Conservation (phyloP, 257 asterid species). For the Capsicum pubescens region DNA sequence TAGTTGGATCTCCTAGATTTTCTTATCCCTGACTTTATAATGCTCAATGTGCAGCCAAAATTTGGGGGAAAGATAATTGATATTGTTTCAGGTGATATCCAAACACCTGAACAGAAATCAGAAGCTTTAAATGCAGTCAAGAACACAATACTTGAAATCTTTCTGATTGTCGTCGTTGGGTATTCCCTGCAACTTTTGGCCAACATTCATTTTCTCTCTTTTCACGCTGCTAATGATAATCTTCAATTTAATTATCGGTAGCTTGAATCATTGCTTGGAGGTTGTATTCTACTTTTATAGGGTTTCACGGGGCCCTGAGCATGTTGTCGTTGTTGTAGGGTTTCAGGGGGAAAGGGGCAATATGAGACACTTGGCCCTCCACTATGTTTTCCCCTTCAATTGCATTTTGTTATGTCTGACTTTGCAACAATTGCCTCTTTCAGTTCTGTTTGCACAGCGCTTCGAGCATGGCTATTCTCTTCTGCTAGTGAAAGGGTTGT, state of each 20-base stretch:
- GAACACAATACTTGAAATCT: constrained; percentile 60
- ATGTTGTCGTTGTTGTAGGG: background rate
- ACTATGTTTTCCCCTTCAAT: background rate
- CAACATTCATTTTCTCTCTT: constrained; percentile 11
- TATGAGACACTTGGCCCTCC: constrained; percentile 9
- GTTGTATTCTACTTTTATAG: constrained; percentile 7
- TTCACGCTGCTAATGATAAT: constrained; percentile 21
- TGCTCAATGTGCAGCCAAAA: constrained; percentile 64
- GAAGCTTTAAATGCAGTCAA: constrained; percentile 68
- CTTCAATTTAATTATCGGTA: background rate
- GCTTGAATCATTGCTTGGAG: background rate
- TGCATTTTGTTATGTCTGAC: background rate
- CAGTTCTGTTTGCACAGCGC: constrained; percentile 72
- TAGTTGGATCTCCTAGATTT: constrained; percentile 27
- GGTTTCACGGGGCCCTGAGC: background rate
- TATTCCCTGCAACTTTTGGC: constrained; percentile 37
- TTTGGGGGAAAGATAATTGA: constrained; percentile 81
- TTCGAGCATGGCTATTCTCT: constrained; percentile 80
- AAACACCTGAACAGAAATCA: constrained; percentile 67
- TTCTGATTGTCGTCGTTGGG: constrained; percentile 70
- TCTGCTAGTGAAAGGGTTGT: constrained; percentile 86
- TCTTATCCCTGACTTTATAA: constrained; percentile 8
- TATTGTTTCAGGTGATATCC: constrained; percentile 68
- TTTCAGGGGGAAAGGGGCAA: background rate
- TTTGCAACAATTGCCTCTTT: constrained; percentile 38